phyloP scores from a whole-genome alignment of 139 green algal species.

The Chlorella sp. region DNA sequence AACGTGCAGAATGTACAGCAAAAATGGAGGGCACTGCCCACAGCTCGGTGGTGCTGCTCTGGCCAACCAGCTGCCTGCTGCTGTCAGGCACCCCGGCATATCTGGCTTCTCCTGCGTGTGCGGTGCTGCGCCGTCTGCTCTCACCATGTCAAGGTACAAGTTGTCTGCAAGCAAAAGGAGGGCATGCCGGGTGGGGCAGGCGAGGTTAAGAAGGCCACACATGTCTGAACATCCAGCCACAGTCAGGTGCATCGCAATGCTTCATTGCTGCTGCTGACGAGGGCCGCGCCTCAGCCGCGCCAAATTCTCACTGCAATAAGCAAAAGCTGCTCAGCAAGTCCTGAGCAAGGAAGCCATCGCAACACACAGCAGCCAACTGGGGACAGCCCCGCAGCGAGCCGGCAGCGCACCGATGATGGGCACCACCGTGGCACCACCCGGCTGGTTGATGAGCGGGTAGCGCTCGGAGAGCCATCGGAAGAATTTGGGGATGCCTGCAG shows the following conservation, averaged over 20 bases:
- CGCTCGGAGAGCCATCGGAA: conserved; percentile 95
- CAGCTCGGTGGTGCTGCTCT: background rate
- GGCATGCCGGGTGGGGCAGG: no score
- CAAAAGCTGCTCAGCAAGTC: no score
- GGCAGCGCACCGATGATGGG: conserved; percentile 42
- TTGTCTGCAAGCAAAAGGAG: conserved; percentile 11
- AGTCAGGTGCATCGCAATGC: background rate
- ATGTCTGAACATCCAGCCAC: background rate
- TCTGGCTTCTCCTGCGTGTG: no score
- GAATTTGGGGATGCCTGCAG: conserved; percentile 95
- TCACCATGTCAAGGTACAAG: conserved; percentile 28
- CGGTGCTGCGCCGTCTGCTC: background rate
- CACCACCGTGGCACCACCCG: conserved; percentile 65
- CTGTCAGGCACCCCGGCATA: no score
- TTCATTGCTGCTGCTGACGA: background rate
- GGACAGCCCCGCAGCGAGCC: no score
- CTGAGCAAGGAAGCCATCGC: background rate
- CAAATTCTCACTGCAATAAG: background rate
- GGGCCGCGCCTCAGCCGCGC: background rate
- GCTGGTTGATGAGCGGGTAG: conserved; percentile 94
- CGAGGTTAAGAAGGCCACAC: background rate
- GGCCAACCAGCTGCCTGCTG: no score
- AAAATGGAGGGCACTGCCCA: background rate
- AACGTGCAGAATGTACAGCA: background rate
- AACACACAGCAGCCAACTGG: background rate